Base-by-base conservation (phyloP, 2,329 filamentous ascomycete species). In the Trichoderma sp. region DNA sequence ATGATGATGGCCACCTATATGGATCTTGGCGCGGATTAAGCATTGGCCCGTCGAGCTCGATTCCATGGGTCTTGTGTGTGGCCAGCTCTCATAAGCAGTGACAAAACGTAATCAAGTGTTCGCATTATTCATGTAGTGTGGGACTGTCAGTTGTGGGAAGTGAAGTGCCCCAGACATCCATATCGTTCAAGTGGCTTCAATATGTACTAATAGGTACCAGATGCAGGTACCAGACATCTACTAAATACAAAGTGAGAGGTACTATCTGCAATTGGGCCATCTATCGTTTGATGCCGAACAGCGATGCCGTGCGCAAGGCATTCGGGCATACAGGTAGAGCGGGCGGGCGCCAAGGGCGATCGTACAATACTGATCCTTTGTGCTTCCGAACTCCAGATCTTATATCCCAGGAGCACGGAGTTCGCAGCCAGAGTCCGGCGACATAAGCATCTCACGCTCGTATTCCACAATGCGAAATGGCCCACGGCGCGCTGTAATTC, bases 21-120 rank as follows among this genome's bases (percentile, higher is more conserved):
- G 57, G 39, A 62, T 28, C 39, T 62, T 69, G 55, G 66, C 36
- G 39, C 67, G 8, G 20, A 26, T 47, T 28, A 26, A 61, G 47
- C 66, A 23, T 58, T 47, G 66, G 57, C 28, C 57, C 57, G 30
- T 61, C 23, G 55, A 69, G 57, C 57, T 69, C 28, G 57, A 69
- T 36, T 50, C 30, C 67, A 69, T 34, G 39, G 39, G 30, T 23
- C 55, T 36, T 15, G 57, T 5, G 20, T 32, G 9, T 62, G 13
- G n/a, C 32, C 20, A 47, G 66, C 55, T 43, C 28, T 28, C 26
- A 61, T 50, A 12, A 68, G 55, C 66, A 55, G 30, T 26, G 43
- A 23, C 63, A 34, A 55, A 55, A 34, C 47, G 63, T 55, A 36
- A 34, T 34, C 28, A 36, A 55, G 26, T 13, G 34, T 17, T 36